Conservation (phyloP, 2,329 filamentous ascomycete species). For the Daldinia eschscholtzii region DNA sequence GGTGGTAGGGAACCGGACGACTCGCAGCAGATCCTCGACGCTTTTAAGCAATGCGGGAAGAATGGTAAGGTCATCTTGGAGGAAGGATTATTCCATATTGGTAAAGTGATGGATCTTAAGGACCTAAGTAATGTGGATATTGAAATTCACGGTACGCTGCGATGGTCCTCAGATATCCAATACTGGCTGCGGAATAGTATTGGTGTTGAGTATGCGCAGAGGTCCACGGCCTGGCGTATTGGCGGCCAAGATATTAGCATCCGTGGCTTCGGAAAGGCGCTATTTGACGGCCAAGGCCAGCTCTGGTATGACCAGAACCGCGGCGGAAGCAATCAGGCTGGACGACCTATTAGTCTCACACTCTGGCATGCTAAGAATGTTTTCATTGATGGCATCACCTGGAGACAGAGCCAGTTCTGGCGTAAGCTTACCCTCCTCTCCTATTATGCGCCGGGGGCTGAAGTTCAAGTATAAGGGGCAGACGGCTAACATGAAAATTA, state of each 20-base stretch:
- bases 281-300: slow-evolving; percentile 61
- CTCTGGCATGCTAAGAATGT: slow-evolving; percentile 61
- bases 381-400: slow-evolving; percentile 59
- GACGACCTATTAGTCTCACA: slow-evolving; percentile 60
- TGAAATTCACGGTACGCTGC: slow-evolving; percentile 61
- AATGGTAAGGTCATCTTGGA: slow-evolving; percentile 65
- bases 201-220: slow-evolving; percentile 63
- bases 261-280: slow-evolving; percentile 62
- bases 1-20: slow-evolving; percentile 56
- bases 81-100: slow-evolving; percentile 62
- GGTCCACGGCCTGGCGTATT: slow-evolving; percentile 63
- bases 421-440: slow-evolving; percentile 50
- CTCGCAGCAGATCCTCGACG: slow-evolving; percentile 63
- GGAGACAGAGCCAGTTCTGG: slow-evolving; percentile 65
- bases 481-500: slow-evolving; percentile 9
- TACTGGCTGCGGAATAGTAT: slow-evolving; percentile 64
- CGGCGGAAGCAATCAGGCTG: slow-evolving; percentile 57
- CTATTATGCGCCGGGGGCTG: slow-evolving; percentile 45
- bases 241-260: slow-evolving; percentile 64
- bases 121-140: slow-evolving; percentile 61
- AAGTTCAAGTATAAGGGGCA: not conserved
- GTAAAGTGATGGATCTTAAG: slow-evolving; percentile 63
- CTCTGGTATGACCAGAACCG: slow-evolving; percentile 61
- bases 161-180: slow-evolving; percentile 56
- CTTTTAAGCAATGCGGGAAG: slow-evolving; percentile 62